Percentiles rank a stretch among this genome's conserved stretches.
Evolutionary conservation across 2,329 filamentous ascomycete species (phyloP).

Genomic region (Fusarium beomiforme): DNA sequence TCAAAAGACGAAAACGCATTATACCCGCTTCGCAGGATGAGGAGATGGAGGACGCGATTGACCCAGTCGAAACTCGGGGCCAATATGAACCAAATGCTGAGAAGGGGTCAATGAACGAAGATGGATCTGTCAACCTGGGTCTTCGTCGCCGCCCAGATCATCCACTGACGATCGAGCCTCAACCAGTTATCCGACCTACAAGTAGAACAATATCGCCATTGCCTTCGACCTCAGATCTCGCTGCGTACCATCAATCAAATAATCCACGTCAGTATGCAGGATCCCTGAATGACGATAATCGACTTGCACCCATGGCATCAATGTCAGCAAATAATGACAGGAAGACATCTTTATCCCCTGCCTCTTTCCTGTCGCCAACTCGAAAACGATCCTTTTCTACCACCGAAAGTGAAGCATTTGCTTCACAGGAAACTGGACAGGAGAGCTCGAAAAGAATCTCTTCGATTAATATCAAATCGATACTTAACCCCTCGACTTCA

Average conservation of each 20-base stretch:
- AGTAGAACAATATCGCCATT: slow-evolving; percentile 57
- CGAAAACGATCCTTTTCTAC: slow-evolving; percentile 76
- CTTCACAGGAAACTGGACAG: slow-evolving; percentile 51
- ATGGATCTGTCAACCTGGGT: slow-evolving; percentile 72
- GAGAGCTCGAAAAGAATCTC: slow-evolving; percentile 71
- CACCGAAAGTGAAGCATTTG: slow-evolving; percentile 61
- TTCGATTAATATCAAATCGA: slow-evolving; percentile 81
- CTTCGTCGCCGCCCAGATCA: slow-evolving; percentile 60
- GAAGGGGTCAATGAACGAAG: slow-evolving; percentile 68
- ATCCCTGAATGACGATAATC: slow-evolving; percentile 65
- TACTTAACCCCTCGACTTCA: slow-evolving; percentile 69
- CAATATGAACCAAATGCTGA: slow-evolving; percentile 54
- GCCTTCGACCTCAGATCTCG: slow-evolving; percentile 56
- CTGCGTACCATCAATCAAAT: slow-evolving; percentile 61
- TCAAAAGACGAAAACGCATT: slow-evolving; percentile 94
- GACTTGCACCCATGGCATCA: slow-evolving; percentile 65
- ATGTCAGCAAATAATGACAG: slow-evolving; percentile 58
- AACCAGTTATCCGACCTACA: slow-evolving; percentile 55
- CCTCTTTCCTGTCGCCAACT: slow-evolving; percentile 66
- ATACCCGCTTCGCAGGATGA: slow-evolving; percentile 77
- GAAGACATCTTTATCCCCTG: slow-evolving; percentile 68
- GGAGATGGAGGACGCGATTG: slow-evolving; percentile 60
- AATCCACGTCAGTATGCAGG: slow-evolving; percentile 50
- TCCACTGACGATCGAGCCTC: slow-evolving; percentile 58
- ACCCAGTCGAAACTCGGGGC: slow-evolving; percentile 53